phyloP scores from a whole-genome alignment of 495 filamentous ascomycete genomes.

The Aspergillus sclerotiicarbonarius region DNA sequence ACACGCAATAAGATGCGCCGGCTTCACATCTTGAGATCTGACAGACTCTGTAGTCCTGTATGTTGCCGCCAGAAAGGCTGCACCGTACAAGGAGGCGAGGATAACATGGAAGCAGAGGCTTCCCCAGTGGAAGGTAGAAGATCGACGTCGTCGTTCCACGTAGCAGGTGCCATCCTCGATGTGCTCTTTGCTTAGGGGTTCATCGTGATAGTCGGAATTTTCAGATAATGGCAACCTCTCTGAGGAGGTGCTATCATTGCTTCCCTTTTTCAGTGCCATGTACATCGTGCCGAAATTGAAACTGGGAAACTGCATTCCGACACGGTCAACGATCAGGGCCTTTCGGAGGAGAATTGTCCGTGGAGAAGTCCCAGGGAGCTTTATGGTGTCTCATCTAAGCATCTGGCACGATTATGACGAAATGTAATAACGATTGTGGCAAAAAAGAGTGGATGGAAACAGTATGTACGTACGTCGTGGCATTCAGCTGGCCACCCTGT shows the following conservation, averaged over 20 bases:
- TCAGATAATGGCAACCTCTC: neutral
- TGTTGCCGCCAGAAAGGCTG: neutral
- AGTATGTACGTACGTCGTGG: too few relatives aligned
- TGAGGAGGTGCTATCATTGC: neutral
- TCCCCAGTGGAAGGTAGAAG: neutral
- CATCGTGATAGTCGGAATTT: neutral
- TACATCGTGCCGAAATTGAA: neutral
- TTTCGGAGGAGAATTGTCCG: too few relatives aligned
- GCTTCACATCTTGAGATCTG: neutral
- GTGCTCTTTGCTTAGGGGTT: neutral
- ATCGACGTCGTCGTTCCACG: neutral
- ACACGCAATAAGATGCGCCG: neutral
- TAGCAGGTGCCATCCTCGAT: neutral
- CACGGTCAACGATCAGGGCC: too few relatives aligned
- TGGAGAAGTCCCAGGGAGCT: too few relatives aligned
- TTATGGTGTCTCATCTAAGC: too few relatives aligned
- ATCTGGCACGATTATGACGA: too few relatives aligned
- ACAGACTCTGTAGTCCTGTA: neutral
- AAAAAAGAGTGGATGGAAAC: too few relatives aligned
- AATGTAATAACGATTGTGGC: too few relatives aligned
- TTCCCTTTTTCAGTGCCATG: neutral
- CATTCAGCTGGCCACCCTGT: too few relatives aligned
- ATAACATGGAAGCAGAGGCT: neutral
- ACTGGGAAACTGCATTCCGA: neutral
- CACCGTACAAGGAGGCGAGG: neutral